Evolutionary conservation across 1,284 basidiomycete genomes (phyloP).

Genomic region (Ceratobasidium sp.): DNA sequence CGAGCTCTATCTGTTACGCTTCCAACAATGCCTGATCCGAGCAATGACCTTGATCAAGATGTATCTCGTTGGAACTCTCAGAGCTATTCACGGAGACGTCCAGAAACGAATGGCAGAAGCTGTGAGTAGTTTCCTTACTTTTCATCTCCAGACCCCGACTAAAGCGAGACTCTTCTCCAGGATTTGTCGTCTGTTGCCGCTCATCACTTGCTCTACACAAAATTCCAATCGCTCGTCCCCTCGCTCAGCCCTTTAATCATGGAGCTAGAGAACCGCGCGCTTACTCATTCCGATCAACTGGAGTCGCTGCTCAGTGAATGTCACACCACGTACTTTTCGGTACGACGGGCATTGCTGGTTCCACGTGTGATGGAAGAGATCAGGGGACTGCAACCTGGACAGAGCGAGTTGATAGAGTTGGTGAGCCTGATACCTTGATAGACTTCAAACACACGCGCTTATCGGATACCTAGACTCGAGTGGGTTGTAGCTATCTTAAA

Average conservation of each 20-base stretch:
- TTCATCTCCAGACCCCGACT: not conserved
- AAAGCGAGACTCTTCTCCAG: slow-evolving; percentile 57
- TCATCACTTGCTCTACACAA: slow-evolving; percentile 87
- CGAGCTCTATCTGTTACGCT: slow-evolving; percentile 90
- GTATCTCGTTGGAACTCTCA: slow-evolving; percentile 88
- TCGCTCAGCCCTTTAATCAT: slow-evolving; percentile 81
- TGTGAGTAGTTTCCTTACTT: slow-evolving; percentile 58
- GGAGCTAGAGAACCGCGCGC: slow-evolving; percentile 85
- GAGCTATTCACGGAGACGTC: slow-evolving; percentile 80
- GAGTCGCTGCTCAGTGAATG: slow-evolving; percentile 84
- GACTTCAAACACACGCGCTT: slow-evolving; percentile 12
- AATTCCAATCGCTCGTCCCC: slow-evolving; percentile 80
- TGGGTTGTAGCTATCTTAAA: slow-evolving; percentile 91
- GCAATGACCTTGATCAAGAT: slow-evolving; percentile 97
- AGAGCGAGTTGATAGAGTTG: slow-evolving; percentile 87
- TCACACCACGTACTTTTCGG: slow-evolving; percentile 82
- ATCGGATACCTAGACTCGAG: slow-evolving; percentile 71
- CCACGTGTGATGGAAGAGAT: slow-evolving; percentile 83
- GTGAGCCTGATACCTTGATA: slow-evolving; percentile 62
- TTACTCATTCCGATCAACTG: slow-evolving; percentile 81
- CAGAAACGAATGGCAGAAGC: slow-evolving; percentile 79
- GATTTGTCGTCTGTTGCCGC: slow-evolving; percentile 86
- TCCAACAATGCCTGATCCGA: slow-evolving; percentile 95
- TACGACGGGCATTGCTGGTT: slow-evolving; percentile 78
- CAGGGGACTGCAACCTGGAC: slow-evolving; percentile 78